A percentile compares a stretch with the other conserved stretches of the same genome.
phyloP scores from a whole-genome alignment of 2,329 filamentous ascomycete genomes.

The Trichoderma citrinoviride region DNA sequence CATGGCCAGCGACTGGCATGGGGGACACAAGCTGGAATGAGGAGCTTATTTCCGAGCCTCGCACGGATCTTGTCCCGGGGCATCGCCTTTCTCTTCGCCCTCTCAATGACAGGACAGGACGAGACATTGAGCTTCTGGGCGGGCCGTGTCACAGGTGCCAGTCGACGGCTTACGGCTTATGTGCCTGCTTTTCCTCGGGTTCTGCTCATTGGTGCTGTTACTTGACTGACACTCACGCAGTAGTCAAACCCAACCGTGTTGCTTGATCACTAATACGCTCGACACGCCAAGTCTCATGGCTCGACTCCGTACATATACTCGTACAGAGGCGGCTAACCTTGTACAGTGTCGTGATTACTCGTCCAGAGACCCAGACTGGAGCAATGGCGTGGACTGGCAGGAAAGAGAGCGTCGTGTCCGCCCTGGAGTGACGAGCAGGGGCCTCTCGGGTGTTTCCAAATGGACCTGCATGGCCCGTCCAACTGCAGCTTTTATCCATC shows the following conservation, averaged over 20 bases:
- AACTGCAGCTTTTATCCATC: not conserved
- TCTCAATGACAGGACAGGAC: too few relatives aligned
- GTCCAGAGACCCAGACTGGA: not conserved
- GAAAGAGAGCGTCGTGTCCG: not conserved
- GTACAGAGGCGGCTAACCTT: not conserved
- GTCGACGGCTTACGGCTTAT: not conserved
- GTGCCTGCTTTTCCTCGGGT: not conserved
- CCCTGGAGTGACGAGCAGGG: not conserved
- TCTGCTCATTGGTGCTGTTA: not conserved
- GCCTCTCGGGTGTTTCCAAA: not conserved
- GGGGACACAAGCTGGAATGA: constrained; percentile 15
- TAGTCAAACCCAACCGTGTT: not conserved
- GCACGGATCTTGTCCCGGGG: not conserved
- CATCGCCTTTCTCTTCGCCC: too few relatives aligned
- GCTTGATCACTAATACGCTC: constrained; percentile 7
- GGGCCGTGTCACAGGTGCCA: not conserved
- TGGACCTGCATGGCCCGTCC: not conserved
- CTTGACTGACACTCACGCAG: not conserved
- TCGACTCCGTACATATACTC: not conserved
- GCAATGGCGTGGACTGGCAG: not conserved
- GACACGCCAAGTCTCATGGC: not conserved
- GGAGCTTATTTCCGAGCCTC: constrained; percentile 13
- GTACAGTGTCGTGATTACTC: constrained; percentile 1
- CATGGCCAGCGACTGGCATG: constrained; percentile 8
- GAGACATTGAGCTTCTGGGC: not conserved